Evolutionary conservation across 1,284 basidiomycete genomes (phyloP).

Genomic region (Hemileia vastatrix): DNA sequence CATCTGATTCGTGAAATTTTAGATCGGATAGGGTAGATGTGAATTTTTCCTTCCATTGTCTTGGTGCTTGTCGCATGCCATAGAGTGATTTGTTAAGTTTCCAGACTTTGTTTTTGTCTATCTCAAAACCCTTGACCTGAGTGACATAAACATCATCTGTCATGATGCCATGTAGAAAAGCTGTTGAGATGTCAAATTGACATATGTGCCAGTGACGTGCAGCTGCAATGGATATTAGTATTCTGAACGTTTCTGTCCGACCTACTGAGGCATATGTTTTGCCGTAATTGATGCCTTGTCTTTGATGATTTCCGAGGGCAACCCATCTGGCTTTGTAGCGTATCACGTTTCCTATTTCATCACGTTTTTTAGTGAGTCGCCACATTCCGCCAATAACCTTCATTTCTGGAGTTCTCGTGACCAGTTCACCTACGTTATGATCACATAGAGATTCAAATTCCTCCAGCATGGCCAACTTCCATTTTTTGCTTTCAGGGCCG

Average conservation of each 20-base stretch:
- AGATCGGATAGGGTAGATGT: no score
- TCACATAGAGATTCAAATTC: not conserved
- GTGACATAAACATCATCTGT: not conserved
- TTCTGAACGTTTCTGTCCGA: not conserved
- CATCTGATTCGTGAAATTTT: no score
- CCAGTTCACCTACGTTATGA: not conserved
- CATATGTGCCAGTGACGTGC: not conserved
- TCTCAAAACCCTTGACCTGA: conserved; percentile 4
- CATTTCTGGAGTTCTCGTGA: not conserved
- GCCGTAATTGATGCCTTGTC: not conserved
- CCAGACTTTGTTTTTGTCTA: not conserved
- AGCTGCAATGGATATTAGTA: not conserved
- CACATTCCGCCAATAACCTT: conserved; percentile 14
- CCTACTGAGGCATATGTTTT: conserved; percentile 1
- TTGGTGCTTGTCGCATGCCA: conserved; percentile 1
- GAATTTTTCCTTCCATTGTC: no score
- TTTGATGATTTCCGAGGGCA: no score
- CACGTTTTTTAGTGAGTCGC: not conserved
- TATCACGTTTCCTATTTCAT: not conserved
- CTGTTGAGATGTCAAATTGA: conserved; percentile 11
- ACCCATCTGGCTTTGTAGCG: conserved; percentile 2
- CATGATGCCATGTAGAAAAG: conserved; percentile 1
- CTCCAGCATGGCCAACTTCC: not conserved
- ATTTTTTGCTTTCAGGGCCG: not conserved
- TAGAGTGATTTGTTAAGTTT: conserved; percentile 3